These are phyloP conservation scores for Rhododendron mucronatum DNA, from an alignment of 148 eudicot genomes.

Conservation along the genomic window DNA sequence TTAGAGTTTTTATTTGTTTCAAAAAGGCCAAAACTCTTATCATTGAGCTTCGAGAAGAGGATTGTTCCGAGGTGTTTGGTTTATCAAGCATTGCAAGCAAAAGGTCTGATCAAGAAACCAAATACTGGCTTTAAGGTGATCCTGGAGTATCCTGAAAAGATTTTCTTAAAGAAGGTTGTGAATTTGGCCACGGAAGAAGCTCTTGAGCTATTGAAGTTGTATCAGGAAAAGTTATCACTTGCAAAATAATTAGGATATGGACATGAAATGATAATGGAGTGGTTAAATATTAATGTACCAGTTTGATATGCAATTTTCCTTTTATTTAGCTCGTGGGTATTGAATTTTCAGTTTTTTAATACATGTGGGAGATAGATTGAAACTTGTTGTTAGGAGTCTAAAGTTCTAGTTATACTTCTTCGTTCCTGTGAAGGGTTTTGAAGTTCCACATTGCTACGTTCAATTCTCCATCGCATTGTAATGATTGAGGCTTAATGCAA, in stretches of 20 bases:
- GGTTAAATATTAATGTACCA: not conserved
- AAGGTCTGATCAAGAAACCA: constrained; percentile 2
- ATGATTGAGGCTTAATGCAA: not conserved
- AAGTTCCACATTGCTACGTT: not conserved
- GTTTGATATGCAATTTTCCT: too few relatives aligned
- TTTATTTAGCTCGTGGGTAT: too few relatives aligned
- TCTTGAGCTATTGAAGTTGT: not conserved
- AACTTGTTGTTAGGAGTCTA: not conserved
- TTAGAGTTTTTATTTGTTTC: not conserved
- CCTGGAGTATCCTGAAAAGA: not conserved
- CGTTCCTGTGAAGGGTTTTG: not conserved
- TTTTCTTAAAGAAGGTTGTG: not conserved
- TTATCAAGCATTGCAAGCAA: constrained; percentile 9
- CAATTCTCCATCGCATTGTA: not conserved
- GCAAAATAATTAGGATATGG: too few relatives aligned
- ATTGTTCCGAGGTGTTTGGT: constrained; percentile 24
- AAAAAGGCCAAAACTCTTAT: constrained; percentile 1
- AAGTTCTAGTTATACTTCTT: not conserved
- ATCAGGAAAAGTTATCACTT: not conserved
- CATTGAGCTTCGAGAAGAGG: constrained; percentile 18
- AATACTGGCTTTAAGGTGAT: not conserved
- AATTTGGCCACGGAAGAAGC: not conserved
- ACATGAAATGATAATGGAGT: not conserved
- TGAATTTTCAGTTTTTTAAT: too few relatives aligned
- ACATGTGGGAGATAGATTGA: not conserved